Percentiles rank a stretch among this genome's conserved stretches.
Evolutionary conservation across 2,329 filamentous ascomycete genomes (phyloP).

Genomic region (Monosporascus ibericus): DNA sequence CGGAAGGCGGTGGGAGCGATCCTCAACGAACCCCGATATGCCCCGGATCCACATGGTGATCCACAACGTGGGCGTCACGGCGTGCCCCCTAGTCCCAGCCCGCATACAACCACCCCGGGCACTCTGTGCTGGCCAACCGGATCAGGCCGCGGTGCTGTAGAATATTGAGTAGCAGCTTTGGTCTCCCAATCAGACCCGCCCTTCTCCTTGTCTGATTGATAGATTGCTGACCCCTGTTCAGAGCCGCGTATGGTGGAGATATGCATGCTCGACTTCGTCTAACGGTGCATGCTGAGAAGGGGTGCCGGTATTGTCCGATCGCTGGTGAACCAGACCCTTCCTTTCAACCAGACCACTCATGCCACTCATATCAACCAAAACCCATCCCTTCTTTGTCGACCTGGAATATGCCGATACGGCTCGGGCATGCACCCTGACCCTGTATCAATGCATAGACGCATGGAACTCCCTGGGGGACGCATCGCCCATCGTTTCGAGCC

Average conservation of each 20-base stretch:
- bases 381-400: too few species aligned
- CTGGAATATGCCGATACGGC: too few species aligned
- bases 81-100: slow-evolving; percentile 29
- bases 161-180: slow-evolving; percentile 29
- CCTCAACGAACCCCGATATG: slow-evolving; percentile 22
- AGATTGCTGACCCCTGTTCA: slow-evolving; percentile 11
- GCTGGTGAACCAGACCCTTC: too few species aligned
- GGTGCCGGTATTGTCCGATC: too few species aligned
- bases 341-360: too few species aligned
- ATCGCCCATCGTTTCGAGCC: slow-evolving; percentile 36
- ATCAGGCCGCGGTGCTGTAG: slow-evolving; percentile 36
- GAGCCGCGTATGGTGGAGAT: slow-evolving; percentile 42
- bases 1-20: slow-evolving; percentile 23
- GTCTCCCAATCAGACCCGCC: neutral
- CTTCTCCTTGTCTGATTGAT: neutral
- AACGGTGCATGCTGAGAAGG: slow-evolving; percentile 28
- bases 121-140: slow-evolving; percentile 25
- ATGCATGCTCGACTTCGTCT: slow-evolving; percentile 33
- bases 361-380: too few species aligned
- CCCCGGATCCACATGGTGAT: slow-evolving; percentile 20
- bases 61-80: slow-evolving; percentile 38
- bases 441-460: slow-evolving; percentile 13
- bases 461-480: slow-evolving; percentile 32
- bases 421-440: too few species aligned
- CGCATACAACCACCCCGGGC: slow-evolving; percentile 28